Conservation (phyloP, 345 rosid species). For the Viola odorata region DNA sequence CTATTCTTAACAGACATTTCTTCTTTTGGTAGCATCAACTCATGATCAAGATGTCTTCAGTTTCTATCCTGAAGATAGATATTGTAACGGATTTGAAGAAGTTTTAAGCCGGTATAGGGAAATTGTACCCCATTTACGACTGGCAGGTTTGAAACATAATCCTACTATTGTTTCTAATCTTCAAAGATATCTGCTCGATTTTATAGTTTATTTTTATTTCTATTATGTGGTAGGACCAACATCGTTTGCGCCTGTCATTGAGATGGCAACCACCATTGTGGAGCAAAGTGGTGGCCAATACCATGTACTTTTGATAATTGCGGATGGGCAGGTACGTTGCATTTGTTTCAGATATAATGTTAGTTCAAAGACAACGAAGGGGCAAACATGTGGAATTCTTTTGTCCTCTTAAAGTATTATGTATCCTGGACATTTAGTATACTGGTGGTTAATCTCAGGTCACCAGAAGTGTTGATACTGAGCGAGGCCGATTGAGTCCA, state of each 20-base stretch:
- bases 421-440: neutral
- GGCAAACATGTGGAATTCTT: neutral
- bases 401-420: neutral
- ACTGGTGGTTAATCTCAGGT: conserved; percentile 17
- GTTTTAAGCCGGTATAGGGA: conserved; percentile 26
- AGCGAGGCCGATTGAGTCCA: conserved; percentile 23
- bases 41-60: conserved; percentile 32
- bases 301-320: conserved; percentile 29
- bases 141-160: conserved; percentile 23
- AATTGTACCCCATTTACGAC: conserved; percentile 27
- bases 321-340: conserved; percentile 26
- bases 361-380: neutral
- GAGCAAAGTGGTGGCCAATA: conserved; percentile 30
- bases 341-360: neutral
- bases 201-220: conserved; percentile 6
- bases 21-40: conserved; percentile 21
- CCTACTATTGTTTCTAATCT: conserved; percentile 3
- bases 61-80: conserved; percentile 24
- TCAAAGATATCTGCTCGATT: neutral
- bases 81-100: conserved; percentile 31
- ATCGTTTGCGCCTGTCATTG: conserved; percentile 31
- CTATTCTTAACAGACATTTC: conserved; percentile 10
- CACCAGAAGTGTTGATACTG: conserved; percentile 26
- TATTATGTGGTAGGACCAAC: conserved; percentile 10
- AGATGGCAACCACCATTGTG: conserved; percentile 27